Evolutionary conservation across 1,284 basidiomycete genomes (phyloP), one percentile per base, ranked within the genome.

Genomic region (Fomitiporia mediterranea): DNA sequence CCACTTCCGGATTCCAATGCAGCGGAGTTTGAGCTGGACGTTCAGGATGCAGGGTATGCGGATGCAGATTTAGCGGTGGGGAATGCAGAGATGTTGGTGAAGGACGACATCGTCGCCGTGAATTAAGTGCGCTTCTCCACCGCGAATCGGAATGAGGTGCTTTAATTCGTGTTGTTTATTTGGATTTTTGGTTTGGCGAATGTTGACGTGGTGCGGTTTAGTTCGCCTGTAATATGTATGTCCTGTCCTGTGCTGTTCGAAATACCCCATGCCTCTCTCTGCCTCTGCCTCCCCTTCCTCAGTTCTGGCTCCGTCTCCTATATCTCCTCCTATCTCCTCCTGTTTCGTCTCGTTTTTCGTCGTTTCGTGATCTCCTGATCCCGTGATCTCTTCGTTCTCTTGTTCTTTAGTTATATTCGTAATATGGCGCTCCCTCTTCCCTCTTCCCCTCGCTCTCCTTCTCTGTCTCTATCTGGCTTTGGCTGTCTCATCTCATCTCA

Each of bases 161-260:
- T n/a, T 37, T 37, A 17, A 37, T 37, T 13, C 37, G 30, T 44
- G 51, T 19, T 39, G 47, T 58, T 42, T 51, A 58, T 58, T 55
- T 52, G 56, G n/a, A n/a, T n/a, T 56, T 51, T 53, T 56, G 25
- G 11, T 28, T 44, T 55, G 44, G 49, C 52, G 59, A 48, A 32
- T 48, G 42, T 19, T 27, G 46, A 17, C 40, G 8, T 34, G n/a
- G 21, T 38, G 37, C 34, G 46, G 37, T 38, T 19, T 13, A 13
- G 40, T 21, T 23, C 43, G 40, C 25, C 21, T 30, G n/a, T 44
- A 19, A 8, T 2, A 6, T 55, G 30, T 49, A 34, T 25, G 74
- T 73, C 71, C 69, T 70, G n/a, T n/a, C n/a, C n/a, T n/a, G n/a
- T n/a, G n/a, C n/a, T 57, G 66, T 75, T 54, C 62, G 68, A 60